Evolutionary conservation across 2,329 filamentous ascomycete species (phyloP), one percentile per base, ranked within the genome.

Genomic region (Scytalidium lignicola): DNA sequence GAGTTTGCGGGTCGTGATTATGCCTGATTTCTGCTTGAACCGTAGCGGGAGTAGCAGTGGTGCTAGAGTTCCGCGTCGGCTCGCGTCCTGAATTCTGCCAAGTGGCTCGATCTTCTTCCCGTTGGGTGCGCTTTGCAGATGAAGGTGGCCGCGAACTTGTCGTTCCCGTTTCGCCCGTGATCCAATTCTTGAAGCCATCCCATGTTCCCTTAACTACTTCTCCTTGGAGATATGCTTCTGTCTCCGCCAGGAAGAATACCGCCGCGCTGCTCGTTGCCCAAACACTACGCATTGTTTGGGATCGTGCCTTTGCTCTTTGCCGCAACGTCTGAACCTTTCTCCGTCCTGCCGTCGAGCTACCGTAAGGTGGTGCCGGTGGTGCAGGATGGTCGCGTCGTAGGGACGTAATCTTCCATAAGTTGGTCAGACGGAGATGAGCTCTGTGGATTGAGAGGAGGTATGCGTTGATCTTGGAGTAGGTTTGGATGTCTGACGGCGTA

Each of bases 251-350:
- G 58, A 97, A 87, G 69, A 96, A 96, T 3, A 95, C 80, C 1
- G 89, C 86, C 2, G 90, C 88, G 61, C 88, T 90, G 58, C 87
- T 86, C 0, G 89, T 95, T 0, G 90, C 92, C 93, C 93, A 99
- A 1, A 92, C 80, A 54, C 83, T 86, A 15, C 93, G 82, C 76
- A 95, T 86, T 0, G 80, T 77, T 28, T 76, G 74, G 3, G 79
- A 76, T 17, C 92, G 78, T 15, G 71, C 64, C 21, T 81, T 80
- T 56, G 83, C 80, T 45, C 87, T 79, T 57, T 79, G 70, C 22
- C 90, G 79, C 10, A 87, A 76, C 19, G 79, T 70, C 21, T 71
- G 72, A 15, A 88, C 76, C 52, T 80, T 78, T 17, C 76, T 74
- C 50, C 80, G 75, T 1, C 85, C 84, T 28, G 75, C 74, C 23